phyloP scores from a whole-genome alignment of 495 filamentous ascomycete genomes.

The Penicillium silybi region DNA sequence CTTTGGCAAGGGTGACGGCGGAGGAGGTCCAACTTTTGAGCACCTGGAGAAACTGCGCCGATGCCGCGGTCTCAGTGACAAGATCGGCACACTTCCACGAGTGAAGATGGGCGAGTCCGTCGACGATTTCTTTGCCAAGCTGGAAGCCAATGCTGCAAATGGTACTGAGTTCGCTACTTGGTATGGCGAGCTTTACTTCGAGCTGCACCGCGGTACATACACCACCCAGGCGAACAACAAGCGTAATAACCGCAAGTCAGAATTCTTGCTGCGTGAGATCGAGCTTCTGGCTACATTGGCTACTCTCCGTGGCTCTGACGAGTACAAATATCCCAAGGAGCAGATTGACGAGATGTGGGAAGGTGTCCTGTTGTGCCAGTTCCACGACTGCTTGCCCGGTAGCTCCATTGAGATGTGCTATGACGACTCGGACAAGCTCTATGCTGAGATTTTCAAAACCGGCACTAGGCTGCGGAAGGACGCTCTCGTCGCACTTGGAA shows the following conservation, averaged over 20 bases:
- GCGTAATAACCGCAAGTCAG: slow-evolving; percentile 80
- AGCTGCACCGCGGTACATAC: slow-evolving; percentile 93
- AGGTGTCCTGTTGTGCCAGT: slow-evolving; percentile 78
- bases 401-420: slow-evolving; percentile 97
- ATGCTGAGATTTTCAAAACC: slow-evolving; percentile 74
- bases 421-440: slow-evolving; percentile 85
- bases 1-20: slow-evolving; percentile 95
- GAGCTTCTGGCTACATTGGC: slow-evolving; percentile 87
- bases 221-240: slow-evolving; percentile 98
- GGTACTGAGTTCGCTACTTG: slow-evolving; percentile 86
- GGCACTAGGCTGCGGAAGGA: slow-evolving; percentile 68
- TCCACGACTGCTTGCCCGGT: slow-evolving; percentile 96
- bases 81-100: slow-evolving; percentile 73
- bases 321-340: slow-evolving; percentile 86
- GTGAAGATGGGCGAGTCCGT: slow-evolving; percentile 89
- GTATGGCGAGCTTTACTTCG: slow-evolving; percentile 98
- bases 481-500: slow-evolving; percentile 62
- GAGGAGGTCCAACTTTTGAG: slow-evolving; percentile 90
- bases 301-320: slow-evolving; percentile 56
- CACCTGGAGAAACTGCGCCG: slow-evolving; percentile 92
- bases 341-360: slow-evolving; percentile 96
- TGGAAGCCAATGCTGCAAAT: slow-evolving; percentile 67
- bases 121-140: slow-evolving; percentile 88
- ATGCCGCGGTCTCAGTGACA: slow-evolving; percentile 92
- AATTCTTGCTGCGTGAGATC: slow-evolving; percentile 78